A percentile compares a stretch with the other conserved stretches of the same genome.
Conservation (phyloP, 805 yeast genomes). For the Saccharomyces eubayanus region DNA sequence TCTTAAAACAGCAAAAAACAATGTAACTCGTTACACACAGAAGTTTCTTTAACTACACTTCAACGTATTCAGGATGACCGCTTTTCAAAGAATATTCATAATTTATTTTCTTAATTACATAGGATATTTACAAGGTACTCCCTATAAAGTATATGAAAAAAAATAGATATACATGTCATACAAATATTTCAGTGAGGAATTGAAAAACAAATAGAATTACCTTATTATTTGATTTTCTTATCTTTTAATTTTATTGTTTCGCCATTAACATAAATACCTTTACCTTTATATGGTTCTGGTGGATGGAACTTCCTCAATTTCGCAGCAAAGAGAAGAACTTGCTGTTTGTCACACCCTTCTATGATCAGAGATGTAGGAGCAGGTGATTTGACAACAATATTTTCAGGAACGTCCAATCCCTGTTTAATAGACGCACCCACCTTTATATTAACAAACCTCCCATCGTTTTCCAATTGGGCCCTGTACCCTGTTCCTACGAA, state of each 20-base stretch:
- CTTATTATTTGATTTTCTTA: conserved; percentile 72
- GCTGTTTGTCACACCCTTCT: conserved; percentile 84
- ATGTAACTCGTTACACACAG: not conserved
- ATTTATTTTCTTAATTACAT: not conserved
- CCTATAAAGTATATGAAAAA: not conserved
- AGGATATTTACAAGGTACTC: not conserved
- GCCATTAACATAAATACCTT: conserved; percentile 86
- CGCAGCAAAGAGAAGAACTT: conserved; percentile 82
- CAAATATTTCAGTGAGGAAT: not conserved
- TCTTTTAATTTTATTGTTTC: conserved; percentile 88
- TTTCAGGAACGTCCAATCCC: conserved; percentile 67
- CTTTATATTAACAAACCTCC: conserved; percentile 60
- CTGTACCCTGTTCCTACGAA: conserved; percentile 97
- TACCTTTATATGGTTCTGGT: conserved; percentile 98
- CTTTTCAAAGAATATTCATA: not conserved
- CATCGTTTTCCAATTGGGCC: conserved; percentile 60
- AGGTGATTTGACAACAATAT: conserved; percentile 66
- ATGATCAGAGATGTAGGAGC: conserved; percentile 77
- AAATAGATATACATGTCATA: not conserved
- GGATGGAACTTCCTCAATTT: conserved; percentile 77
- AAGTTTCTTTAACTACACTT: not conserved
- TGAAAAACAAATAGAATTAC: not conserved
- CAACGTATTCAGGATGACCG: no score
- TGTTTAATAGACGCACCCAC: conserved; percentile 83
- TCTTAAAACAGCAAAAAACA: not conserved